Evolutionary conservation across 352 stramenopile genomes (phyloP), one percentile per base, ranked within the genome.

Genomic region (Phytophthora pisi): DNA sequence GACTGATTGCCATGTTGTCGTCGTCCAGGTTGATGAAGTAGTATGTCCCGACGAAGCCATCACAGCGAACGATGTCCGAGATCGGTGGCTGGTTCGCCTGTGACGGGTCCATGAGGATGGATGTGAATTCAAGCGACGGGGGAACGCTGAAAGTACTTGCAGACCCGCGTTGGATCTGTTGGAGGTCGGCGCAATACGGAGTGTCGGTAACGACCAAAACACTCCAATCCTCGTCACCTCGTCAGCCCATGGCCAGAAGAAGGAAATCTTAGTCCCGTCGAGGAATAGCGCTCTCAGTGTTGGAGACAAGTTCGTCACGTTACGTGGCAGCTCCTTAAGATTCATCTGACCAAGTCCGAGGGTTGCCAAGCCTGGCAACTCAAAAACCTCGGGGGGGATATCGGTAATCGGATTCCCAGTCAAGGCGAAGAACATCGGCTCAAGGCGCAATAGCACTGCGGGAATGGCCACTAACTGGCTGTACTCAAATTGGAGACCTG

Each of bases 301-400:
- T 24, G 42, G 16, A 26, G 42, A 49, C 8, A 49, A 9, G 16
- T 49, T 20, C 4, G 42, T 49, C 16, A 49, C 42, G n/a, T 26
- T 28, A 10, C 18, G 15, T 49, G 42, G 42, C 18, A 49, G 2
- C 16, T 49, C 42, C 4, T 24, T 4, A 49, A 49, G 4, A 49
- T 24, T 49, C 18, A 16, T 49, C 16, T 8, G 4, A 24, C 42
- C 18, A 3, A 49, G 18, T 26, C 42, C 16, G 11, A 49, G 42
- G 4, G 16, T 20, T n/a, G 42, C 16, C 42, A 49, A 13, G 4
- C 31, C 28, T 16, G 56, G 26, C 13, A 49, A 15, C 6, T 57
- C 28, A 10, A 73, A 69, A n/a, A 75, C 40, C 15, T 40, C 23
- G 1, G 20, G 16, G 2, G 70, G 66, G 2, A 78, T 36, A 1